Conservation (phyloP, 2,329 filamentous ascomycete genomes). For the Chalara sp. region DNA sequence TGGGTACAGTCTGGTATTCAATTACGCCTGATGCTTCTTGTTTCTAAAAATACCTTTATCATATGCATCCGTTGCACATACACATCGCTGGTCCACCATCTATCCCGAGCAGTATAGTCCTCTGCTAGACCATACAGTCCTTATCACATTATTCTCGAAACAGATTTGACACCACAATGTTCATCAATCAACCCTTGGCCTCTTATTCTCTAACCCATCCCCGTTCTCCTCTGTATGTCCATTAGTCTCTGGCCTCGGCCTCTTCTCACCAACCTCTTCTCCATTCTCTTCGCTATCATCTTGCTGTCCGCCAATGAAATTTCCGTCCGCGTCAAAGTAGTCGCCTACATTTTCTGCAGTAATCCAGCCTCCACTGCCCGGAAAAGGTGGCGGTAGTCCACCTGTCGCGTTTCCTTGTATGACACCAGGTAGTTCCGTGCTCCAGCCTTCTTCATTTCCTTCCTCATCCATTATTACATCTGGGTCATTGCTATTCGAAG, state of each 20-base stretch:
- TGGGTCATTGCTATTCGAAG: constrained; percentile 42
- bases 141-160: too few species aligned
- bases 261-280: constrained; percentile 56
- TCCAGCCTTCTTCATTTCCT: constrained; percentile 40
- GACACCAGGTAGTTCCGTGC: constrained; percentile 47
- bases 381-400: constrained; percentile 58
- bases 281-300: constrained; percentile 42
- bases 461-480: constrained; percentile 47
- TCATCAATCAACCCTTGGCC: neutral
- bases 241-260: constrained; percentile 43
- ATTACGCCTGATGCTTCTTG: too few species aligned
- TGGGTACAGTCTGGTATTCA: too few species aligned
- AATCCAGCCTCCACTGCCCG: constrained; percentile 76
- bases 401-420: constrained; percentile 40
- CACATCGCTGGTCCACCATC: too few species aligned
- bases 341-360: constrained; percentile 86
- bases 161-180: too few species aligned
- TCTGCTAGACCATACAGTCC: too few species aligned
- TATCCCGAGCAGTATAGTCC: too few species aligned
- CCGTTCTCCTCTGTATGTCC: constrained; percentile 32
- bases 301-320: constrained; percentile 53
- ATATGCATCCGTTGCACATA: too few species aligned
- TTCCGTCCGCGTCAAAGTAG: constrained; percentile 74
- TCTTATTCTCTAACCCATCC: neutral
- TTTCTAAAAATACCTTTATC: too few species aligned